Evolutionary conservation across 371 early-diverging fungal species (phyloP).

Genomic region (Mortierella sp.): DNA sequence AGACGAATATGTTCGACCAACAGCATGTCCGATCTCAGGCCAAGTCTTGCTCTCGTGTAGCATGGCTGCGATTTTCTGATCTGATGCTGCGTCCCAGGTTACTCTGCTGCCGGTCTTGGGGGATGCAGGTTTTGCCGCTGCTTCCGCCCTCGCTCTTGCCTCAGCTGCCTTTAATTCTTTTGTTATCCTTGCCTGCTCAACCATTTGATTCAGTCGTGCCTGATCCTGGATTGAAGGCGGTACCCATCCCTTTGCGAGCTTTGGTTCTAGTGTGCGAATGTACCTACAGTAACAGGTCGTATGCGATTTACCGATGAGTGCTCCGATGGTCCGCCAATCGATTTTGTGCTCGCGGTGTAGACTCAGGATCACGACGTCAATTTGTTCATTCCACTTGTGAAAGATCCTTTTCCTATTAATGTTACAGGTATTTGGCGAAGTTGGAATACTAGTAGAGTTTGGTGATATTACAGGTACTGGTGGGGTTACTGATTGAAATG

Average conservation of each 20-base stretch:
- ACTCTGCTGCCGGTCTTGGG: too few species aligned
- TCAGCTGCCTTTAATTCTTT: too few species aligned
- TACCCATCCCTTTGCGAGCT: constrained; percentile 14
- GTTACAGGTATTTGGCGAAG: too few species aligned
- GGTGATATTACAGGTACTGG: too few species aligned
- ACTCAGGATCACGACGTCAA: constrained; percentile 25
- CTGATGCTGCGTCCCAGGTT: too few species aligned
- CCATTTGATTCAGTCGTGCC: neutral
- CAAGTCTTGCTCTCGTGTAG: constrained; percentile 16
- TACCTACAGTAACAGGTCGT: constrained; percentile 32
- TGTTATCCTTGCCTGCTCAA: neutral
- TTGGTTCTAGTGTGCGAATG: constrained; percentile 14
- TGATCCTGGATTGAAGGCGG: constrained; percentile 27
- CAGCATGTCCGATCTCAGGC: constrained; percentile 31
- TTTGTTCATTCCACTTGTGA: neutral
- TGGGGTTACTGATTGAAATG: too few species aligned
- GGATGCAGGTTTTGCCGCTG: too few species aligned
- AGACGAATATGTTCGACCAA: constrained; percentile 32
- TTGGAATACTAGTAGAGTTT: too few species aligned
- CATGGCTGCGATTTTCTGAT: constrained; percentile 22
- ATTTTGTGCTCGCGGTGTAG: constrained; percentile 19
- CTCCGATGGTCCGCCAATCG: constrained; percentile 36
- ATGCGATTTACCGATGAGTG: constrained; percentile 17
- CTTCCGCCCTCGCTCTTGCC: too few species aligned
- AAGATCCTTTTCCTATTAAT: too few species aligned